These are phyloP conservation scores for Rhododendron williamsianum DNA, from an alignment of 148 eudicot genomes.

Conservation along the genomic window DNA sequence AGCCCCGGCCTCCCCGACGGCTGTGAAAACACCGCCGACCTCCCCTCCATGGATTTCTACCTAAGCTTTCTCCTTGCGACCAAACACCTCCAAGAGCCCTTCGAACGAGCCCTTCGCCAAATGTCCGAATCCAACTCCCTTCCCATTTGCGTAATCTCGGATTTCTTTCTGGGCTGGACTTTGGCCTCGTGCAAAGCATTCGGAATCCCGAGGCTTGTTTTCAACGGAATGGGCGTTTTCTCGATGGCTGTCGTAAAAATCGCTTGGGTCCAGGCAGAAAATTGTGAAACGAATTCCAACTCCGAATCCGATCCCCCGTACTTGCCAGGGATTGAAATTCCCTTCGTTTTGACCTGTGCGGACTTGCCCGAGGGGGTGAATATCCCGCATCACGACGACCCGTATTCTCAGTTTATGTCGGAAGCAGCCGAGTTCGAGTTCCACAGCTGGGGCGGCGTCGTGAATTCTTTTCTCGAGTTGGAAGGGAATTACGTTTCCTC, in stretches of 20 bases:
- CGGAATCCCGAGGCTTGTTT: conserved; percentile 26
- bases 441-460: conserved; percentile 24
- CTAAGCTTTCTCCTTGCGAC: conserved; percentile 25
- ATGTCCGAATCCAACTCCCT: not conserved
- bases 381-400: not conserved
- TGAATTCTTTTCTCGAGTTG: conserved; percentile 23
- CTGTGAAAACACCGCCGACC: conserved; percentile 27
- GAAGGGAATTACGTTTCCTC: conserved; percentile 18
- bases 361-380: conserved; percentile 18
- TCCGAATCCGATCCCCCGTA: not conserved
- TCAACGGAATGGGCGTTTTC: conserved; percentile 33
- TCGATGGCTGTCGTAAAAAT: not conserved
- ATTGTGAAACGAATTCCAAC: not conserved
- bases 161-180: conserved; percentile 28
- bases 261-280: conserved; percentile 7
- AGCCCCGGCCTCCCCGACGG: conserved; percentile 22
- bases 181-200: conserved; percentile 15
- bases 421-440: conserved; percentile 12
- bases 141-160: conserved; percentile 31
- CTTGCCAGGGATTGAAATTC: conserved; percentile 15
- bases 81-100: conserved; percentile 22
- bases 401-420: not conserved
- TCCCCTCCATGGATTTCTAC: conserved; percentile 23
- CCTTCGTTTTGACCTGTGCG: conserved; percentile 17
- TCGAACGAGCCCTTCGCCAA: conserved; percentile 17